Evolutionary conservation across 495 filamentous ascomycete species (phyloP).

Genomic region (Chaetomium fimeti): DNA sequence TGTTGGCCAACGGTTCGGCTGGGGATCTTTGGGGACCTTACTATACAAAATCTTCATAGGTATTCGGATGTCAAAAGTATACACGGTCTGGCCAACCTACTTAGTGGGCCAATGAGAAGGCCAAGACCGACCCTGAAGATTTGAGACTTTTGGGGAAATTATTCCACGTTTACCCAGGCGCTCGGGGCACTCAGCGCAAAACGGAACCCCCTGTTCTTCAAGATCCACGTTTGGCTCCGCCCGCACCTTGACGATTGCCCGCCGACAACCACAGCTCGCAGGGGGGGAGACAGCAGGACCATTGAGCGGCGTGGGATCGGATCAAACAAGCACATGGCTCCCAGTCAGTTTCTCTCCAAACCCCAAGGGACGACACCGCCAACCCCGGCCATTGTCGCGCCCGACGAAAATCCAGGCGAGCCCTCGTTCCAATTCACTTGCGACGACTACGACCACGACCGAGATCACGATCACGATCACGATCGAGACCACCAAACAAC

Average conservation of each 20-base stretch:
- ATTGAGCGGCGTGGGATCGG: background rate
- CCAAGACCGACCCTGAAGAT: too few relatives aligned
- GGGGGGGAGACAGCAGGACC: constrained; percentile 12
- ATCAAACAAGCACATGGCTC: constrained; percentile 18
- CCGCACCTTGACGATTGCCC: constrained; percentile 11
- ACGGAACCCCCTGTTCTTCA: constrained; percentile 10
- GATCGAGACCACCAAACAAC: constrained; percentile 5
- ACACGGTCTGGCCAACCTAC: too few relatives aligned
- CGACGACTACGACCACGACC: constrained; percentile 23
- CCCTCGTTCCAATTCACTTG: constrained; percentile 21
- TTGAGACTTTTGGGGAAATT: too few relatives aligned
- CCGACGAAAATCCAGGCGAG: constrained; percentile 25
- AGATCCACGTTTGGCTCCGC: constrained; percentile 19
- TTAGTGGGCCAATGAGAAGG: too few relatives aligned
- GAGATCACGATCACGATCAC: background rate
- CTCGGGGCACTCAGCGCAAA: constrained; percentile 13
- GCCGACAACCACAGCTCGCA: constrained; percentile 13
- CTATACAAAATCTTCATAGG: background rate
- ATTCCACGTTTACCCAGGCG: too few relatives aligned
- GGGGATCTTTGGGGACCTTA: background rate
- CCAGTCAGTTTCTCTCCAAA: background rate
- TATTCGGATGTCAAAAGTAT: too few relatives aligned
- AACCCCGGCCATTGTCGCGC: constrained; percentile 34
- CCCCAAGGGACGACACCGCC: constrained; percentile 23
- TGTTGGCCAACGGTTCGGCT: constrained; percentile 1